A percentile compares a stretch with the other conserved stretches of the same genome.
phyloP scores from a whole-genome alignment of 2,329 filamentous ascomycete species.

The Anisogramma anomala region DNA sequence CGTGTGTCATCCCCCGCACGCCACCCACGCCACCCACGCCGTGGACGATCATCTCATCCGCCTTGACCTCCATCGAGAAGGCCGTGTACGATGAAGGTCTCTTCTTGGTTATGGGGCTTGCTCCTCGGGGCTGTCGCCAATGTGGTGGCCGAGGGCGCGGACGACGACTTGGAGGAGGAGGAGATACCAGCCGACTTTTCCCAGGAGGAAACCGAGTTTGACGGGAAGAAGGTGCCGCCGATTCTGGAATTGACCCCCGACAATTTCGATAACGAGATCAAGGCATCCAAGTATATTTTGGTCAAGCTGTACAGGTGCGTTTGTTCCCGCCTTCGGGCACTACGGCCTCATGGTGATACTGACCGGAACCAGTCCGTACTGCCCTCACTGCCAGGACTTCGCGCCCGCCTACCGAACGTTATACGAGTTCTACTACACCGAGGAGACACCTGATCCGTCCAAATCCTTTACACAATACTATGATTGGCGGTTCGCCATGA shows the following conservation, averaged over 20 bases:
- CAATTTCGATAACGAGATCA: constrained; percentile 45
- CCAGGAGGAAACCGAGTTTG: constrained; percentile 46
- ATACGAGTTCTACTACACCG: constrained; percentile 92
- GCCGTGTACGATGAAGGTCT: constrained; percentile 31
- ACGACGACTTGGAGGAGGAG: constrained; percentile 24
- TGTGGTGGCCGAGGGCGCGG: constrained; percentile 19
- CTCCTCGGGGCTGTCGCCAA: constrained; percentile 35
- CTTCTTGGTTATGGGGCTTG: constrained; percentile 28
- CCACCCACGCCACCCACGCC: background rate
- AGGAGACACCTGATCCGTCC: constrained; percentile 51
- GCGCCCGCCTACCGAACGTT: constrained; percentile 82
- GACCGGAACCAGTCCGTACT: constrained; percentile 40
- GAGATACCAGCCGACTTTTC: constrained; percentile 22
- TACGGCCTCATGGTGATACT: constrained; percentile 9
- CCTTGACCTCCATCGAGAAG: constrained; percentile 1
- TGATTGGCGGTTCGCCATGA: constrained; percentile 72
- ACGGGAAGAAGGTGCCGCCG: constrained; percentile 54
- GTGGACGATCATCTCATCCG: background rate
- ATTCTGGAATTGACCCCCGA: constrained; percentile 47
- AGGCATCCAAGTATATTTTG: constrained; percentile 40
- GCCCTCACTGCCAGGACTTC: constrained; percentile 64
- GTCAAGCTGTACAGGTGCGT: constrained; percentile 58
- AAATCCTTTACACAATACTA: constrained; percentile 69
- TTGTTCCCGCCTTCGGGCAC: constrained; percentile 1
- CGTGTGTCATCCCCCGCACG: constrained; percentile 3